Base-by-base conservation (phyloP, 2,329 filamentous ascomycete genomes). In the Fusarium decemcellulare region DNA sequence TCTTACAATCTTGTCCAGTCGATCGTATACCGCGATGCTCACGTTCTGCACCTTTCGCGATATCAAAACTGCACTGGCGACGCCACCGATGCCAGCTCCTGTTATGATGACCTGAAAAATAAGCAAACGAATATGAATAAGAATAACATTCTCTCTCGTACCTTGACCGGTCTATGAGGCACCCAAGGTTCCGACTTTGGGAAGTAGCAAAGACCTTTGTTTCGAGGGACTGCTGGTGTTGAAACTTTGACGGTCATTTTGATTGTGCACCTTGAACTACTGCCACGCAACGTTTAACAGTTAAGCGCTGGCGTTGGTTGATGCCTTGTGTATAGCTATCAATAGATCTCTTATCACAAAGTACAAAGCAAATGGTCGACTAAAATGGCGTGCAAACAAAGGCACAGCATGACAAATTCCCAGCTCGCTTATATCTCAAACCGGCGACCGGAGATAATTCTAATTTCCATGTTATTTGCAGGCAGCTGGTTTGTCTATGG, bases 11-110 rank as follows among this genome's bases (percentile, higher is more conserved):
- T 42, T 54, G 10, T 54, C 51, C 3, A 40, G 18, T 14, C 36
- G 36, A 18, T 43, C 51, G 27, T 54, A 54, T 4, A 54, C 51
- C 23, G 39, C 51, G 16, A 54, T 54, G 36, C n/a, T 54, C 15
- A 18, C 36, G 23, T 43, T 54, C 12, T 14, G 51, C 8, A 54
- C 51, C n/a, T 54, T 54, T 29, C 30, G 36, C 2, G 51, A 54
- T 16, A 54, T n/a, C 6, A 54, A 36, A 27, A 54, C 37, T 14
- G 51, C 51, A n/a, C 27, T 29, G 6, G 51, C 51, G 16, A 54
- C 51, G 7, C 51, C 51, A 3, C 51, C 51, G 27, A 54, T 54
- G 16, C 51, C 51, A 14, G 51, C 51, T 2, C 51, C 51, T 15
- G 30, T 23, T 14, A 54, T 42, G 16, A 54, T 54, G 27, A 54